Base-by-base conservation (phyloP, 805 yeast species). In the Clavispora phyllophila region DNA sequence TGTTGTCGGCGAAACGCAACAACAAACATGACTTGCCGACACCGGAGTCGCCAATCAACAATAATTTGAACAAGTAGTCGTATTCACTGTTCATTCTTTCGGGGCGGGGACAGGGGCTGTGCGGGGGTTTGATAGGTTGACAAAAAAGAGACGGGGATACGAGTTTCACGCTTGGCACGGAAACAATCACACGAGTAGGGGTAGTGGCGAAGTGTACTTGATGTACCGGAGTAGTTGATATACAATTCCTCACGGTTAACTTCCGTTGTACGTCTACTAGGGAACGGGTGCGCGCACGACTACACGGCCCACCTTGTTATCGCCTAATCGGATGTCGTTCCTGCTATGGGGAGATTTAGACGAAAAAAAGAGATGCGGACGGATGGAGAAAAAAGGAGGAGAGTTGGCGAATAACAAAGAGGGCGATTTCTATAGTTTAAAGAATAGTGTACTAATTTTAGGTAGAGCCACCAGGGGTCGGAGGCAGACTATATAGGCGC, bases 31-130 rank as follows among this genome's bases (percentile, higher is more conserved):
- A 89, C 66, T 93, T 93, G 49, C 99, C 99, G 39, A 93, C 99
- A 56, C 99, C 99, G 37, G 98, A 91, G 68, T 93, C 96, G 48
- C 99, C 99, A 58, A 93, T 93, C 70, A 93, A 80, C 63, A 93
- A 76, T 55, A 93, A 79, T 70, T 93, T 93, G 74, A 93, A 93
- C 61, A 93, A 78, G 65, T 89, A 93, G 70, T 93, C 99, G 96
- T 93, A 93, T 71, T 95, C 95, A 75, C 84, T 83, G 69, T 85
- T 86, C 93, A 86, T 85, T 44, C 42, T 40, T 41, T n/a, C 36
- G 14, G n/a, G n/a, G 19, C 10, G 26, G 12, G 22, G 37, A 19
- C 6, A n/a, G 14, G 18, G 19, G 27, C 24, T 19, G 43, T 27
- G 18, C 27, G 33, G 20, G 13, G 19, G 2, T 9, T 4, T 10